phyloP scores from a whole-genome alignment of 768 basidiomycete species.

The Udeniomyces megalosporus region DNA sequence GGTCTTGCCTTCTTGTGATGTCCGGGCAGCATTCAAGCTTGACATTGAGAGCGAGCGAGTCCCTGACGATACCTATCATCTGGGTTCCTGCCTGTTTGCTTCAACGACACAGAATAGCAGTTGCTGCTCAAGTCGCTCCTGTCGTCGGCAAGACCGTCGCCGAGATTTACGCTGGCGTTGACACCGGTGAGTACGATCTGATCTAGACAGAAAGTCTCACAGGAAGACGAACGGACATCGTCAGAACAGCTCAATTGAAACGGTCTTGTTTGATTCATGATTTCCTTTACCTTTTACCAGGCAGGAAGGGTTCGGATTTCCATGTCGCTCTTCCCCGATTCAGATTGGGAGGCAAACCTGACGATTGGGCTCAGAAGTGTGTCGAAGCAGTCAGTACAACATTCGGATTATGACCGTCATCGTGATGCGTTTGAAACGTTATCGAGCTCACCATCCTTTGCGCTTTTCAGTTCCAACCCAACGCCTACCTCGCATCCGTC shows the following conservation, averaged over 20 bases:
- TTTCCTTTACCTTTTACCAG: neutral
- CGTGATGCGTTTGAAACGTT: neutral
- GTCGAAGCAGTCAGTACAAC: conserved; percentile 46
- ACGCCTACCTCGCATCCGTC: conserved; percentile 46
- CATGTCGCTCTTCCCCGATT: conserved; percentile 84
- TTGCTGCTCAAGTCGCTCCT: conserved; percentile 50
- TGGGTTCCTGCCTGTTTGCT: neutral
- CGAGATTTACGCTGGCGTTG: conserved; percentile 55
- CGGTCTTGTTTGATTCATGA: neutral
- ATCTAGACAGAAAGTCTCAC: neutral
- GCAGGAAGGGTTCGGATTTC: conserved; percentile 42
- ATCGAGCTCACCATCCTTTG: neutral
- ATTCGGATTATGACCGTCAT: no score
- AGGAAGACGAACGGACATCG: no score
- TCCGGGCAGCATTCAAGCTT: no score
- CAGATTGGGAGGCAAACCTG: conserved; percentile 63
- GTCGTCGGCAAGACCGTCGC: conserved; percentile 25
- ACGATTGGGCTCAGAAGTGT: conserved; percentile 58
- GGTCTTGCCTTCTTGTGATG: no score
- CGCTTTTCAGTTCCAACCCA: conserved; percentile 54
- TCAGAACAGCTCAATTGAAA: neutral
- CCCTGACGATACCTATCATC: neutral
- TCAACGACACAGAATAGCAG: conserved; percentile 41
- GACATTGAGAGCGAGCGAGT: neutral
- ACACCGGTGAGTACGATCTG: conserved; percentile 37